Base-by-base conservation (phyloP, 2,329 filamentous ascomycete genomes). In the Leptographium procerum region DNA sequence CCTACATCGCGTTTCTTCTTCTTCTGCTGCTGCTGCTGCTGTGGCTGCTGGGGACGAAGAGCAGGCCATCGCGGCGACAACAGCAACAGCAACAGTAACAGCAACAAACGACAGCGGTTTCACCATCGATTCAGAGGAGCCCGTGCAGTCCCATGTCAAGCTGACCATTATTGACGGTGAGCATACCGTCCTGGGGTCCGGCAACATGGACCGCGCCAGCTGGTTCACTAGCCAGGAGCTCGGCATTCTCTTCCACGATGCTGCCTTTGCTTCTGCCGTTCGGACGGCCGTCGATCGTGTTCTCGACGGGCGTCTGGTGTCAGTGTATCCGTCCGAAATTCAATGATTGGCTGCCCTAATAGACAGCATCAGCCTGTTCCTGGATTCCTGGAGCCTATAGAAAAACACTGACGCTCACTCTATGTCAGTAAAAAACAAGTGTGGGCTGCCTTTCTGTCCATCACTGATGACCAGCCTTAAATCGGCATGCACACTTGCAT, bases 211-310 rank as follows among this genome's bases (percentile, higher is more conserved):
- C 71, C 80, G 89, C 1, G 88, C 89, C 9, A 91, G 87, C 67
- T 94, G 88, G 87, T 91, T 83, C 70, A 94, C 89, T 6, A 91
- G 87, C 69, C 89, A 94, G 70, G 89, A 95, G 71, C 73, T 94
- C 26, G 89, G 89, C 1, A 74, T 94, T 33, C 66, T 84, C 47
- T 78, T 84, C 57, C 71, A 78, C 51, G 71, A 69, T 34, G 56
- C 47, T 1, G 63, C 64, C 0, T 66, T 77, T 51, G 72, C 70
- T 4, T 60, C 51, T 1, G 55, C 58, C 4, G 64, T 76, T 28
- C 66, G 65, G 55, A 60, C 64, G 1, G 65, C 66, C 1, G 68
- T 75, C 34, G 64, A 67, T 3, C 60, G 62, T n/a, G 69, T 68
- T 5, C 61, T 76, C 31, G 63, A 68, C 0, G 69, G 66, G 7